phyloP scores from a whole-genome alignment of 2,329 filamentous ascomycete genomes.

The Bipolaris zeicola region DNA sequence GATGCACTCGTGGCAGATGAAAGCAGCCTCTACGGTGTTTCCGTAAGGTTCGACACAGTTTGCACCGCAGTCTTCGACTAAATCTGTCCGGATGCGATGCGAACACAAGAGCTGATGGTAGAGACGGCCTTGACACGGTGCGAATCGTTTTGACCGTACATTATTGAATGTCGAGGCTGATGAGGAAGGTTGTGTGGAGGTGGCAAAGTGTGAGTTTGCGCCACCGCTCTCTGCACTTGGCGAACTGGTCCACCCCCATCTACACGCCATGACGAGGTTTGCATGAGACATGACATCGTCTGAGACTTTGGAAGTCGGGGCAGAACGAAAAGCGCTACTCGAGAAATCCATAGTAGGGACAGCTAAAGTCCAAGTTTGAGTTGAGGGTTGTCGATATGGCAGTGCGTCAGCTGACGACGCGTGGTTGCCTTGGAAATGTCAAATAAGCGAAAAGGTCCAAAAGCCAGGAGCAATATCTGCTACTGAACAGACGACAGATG shows the following conservation, averaged over 20 bases:
- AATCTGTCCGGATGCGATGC: constrained; percentile 44
- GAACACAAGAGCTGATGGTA: constrained; percentile 46
- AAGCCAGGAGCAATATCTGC: constrained; percentile 6
- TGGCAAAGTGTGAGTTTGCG: constrained; percentile 12
- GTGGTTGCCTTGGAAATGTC: constrained; percentile 30
- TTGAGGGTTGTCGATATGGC: constrained; percentile 3
- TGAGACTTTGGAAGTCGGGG: constrained; percentile 28
- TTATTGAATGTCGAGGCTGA: constrained; percentile 24
- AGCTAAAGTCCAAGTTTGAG: not conserved
- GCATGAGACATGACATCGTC: constrained; percentile 42
- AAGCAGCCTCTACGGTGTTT: constrained; percentile 23
- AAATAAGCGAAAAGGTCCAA: not conserved
- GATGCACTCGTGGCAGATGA: constrained; percentile 43
- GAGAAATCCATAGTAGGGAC: constrained; percentile 40
- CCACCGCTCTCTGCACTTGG: constrained; percentile 20
- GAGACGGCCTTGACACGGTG: constrained; percentile 42
- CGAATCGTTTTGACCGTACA: constrained; percentile 37
- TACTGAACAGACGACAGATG: constrained; percentile 3
- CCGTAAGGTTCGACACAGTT: constrained; percentile 43
- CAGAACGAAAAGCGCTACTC: constrained; percentile 31
- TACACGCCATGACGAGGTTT: constrained; percentile 41
- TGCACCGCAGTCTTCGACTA: constrained; percentile 43
- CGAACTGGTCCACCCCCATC: constrained; percentile 42
- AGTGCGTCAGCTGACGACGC: constrained; percentile 33
- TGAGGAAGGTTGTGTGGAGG: constrained; percentile 13